These are phyloP conservation scores for Diaporthe sp. DNA, from an alignment of 2,329 filamentous ascomycete genomes.

Conservation along the genomic window DNA sequence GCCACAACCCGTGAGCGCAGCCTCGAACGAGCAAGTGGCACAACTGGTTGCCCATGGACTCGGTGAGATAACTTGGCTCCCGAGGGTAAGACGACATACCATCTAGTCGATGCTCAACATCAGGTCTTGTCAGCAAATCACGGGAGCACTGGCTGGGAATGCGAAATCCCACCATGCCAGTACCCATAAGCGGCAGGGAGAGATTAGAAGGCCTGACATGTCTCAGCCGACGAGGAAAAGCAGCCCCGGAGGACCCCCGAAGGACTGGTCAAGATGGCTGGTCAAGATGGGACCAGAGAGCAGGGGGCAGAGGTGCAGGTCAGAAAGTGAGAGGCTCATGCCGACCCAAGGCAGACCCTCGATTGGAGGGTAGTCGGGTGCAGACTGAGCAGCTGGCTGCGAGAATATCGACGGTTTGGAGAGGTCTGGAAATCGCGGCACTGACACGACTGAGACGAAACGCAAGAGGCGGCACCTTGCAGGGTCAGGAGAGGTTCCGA, in stretches of 20 bases:
- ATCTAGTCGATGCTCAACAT: not conserved
- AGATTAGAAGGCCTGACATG: not conserved
- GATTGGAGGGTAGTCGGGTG: not conserved
- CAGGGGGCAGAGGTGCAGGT: not conserved
- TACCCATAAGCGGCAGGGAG: not conserved
- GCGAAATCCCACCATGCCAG: not conserved
- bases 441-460: constrained; percentile 16
- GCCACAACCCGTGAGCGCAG: not conserved
- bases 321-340: not conserved
- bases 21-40: not conserved
- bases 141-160: not conserved
- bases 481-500: constrained; percentile 28
- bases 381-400: not conserved
- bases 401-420: not conserved
- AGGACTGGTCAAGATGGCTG: not conserved
- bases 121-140: not conserved
- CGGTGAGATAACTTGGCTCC: not conserved
- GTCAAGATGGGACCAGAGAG: not conserved
- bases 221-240: constrained; percentile 19
- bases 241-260: not conserved
- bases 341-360: not conserved
- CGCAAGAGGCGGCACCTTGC: constrained; percentile 17
- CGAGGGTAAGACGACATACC: not conserved
- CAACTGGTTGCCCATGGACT: not conserved
- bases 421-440: constrained; percentile 11